A percentile compares a stretch with the other conserved stretches of the same genome.
Evolutionary conservation across 768 basidiomycete species (phyloP).

Genomic region (Glaciozyma martinii): DNA sequence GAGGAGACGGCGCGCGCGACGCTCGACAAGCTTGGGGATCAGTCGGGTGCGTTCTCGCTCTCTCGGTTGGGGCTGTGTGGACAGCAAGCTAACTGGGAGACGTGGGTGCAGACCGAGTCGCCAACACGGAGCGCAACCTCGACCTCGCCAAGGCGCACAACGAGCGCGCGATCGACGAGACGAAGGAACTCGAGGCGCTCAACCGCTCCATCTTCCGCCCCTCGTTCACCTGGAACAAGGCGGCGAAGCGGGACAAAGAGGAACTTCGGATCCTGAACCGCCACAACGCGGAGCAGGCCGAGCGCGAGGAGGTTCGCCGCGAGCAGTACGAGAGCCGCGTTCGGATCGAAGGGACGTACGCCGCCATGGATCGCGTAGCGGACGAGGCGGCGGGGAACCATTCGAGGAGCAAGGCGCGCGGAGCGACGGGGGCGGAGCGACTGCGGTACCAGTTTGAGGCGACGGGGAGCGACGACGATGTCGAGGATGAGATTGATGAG

Average conservation of each 20-base stretch:
- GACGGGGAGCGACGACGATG: constrained; percentile 78
- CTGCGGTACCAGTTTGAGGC: constrained; percentile 77
- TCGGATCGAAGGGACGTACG: constrained; percentile 64
- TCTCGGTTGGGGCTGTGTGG: not conserved
- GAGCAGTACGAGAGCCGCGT: constrained; percentile 81
- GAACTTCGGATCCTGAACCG: constrained; percentile 74
- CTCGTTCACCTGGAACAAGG: constrained; percentile 81
- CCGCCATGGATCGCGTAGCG: constrained; percentile 46
- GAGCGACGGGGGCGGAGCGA: constrained; percentile 52
- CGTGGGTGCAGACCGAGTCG: constrained; percentile 60
- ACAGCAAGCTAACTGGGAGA: not conserved
- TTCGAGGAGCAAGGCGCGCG: constrained; percentile 42
- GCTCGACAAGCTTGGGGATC: constrained; percentile 69
- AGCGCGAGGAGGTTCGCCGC: constrained; percentile 73
- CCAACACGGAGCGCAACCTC: constrained; percentile 88
- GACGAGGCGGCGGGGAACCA: constrained; percentile 33
- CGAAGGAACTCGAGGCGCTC: constrained; percentile 84
- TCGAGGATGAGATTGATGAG: constrained; percentile 87
- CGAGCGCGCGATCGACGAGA: constrained; percentile 79
- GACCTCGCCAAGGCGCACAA: constrained; percentile 85
- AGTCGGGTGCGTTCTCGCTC: constrained; percentile 61
- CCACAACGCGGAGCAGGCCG: constrained; percentile 74
- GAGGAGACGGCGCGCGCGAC: constrained; percentile 91
- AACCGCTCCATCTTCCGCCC: constrained; percentile 84
- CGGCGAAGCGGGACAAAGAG: constrained; percentile 74